phyloP scores from a whole-genome alignment of 331 rosid species.

The Malus hybrid region DNA sequence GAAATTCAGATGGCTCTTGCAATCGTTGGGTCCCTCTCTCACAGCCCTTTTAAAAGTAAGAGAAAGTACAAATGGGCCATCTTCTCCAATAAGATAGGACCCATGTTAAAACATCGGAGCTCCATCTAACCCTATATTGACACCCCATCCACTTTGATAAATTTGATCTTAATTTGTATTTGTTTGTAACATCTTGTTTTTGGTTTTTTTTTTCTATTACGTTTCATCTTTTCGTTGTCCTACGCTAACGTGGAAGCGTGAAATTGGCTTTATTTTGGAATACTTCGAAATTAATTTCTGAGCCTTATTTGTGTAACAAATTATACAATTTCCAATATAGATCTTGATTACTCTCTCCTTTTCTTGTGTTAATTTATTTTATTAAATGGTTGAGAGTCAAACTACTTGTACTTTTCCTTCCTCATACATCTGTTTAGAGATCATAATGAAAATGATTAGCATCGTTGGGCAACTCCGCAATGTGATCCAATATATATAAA shows the following conservation, averaged over 20 bases:
- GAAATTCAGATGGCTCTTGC: neutral
- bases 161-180: constrained; percentile 4
- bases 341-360: neutral
- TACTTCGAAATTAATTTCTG: neutral
- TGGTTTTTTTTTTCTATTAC: neutral
- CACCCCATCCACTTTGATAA: constrained; percentile 8
- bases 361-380: neutral
- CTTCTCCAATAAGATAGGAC: neutral
- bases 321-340: neutral
- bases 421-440: neutral
- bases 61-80: constrained; percentile 10
- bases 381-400: neutral
- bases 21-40: constrained; percentile 14
- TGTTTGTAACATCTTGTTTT: neutral
- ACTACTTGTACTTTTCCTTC: neutral
- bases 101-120: neutral
- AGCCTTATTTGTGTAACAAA: too few relatives aligned
- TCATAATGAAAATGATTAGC: neutral
- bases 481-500: neutral
- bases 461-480: neutral
- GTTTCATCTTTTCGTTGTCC: constrained; percentile 1
- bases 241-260: neutral
- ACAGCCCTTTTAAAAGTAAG: constrained; percentile 9
- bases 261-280: neutral
- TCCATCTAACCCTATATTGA: constrained; percentile 7